These are phyloP conservation scores for Trypanosoma caninum DNA, from an alignment of 208 protist species.

Conservation along the genomic window DNA sequence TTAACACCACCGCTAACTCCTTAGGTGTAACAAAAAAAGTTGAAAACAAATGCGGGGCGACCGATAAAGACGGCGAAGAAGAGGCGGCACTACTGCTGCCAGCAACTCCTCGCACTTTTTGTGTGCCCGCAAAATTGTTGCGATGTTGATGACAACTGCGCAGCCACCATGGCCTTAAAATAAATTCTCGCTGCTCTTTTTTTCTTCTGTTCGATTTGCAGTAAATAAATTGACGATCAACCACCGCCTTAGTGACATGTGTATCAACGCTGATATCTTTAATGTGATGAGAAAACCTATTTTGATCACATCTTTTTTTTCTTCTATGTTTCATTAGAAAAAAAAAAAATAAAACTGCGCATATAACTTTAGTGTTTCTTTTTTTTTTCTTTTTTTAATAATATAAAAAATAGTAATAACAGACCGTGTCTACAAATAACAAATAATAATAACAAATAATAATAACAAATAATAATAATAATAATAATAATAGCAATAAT, in stretches of 20 bases:
- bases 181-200: too few species aligned
- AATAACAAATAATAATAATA: too few species aligned
- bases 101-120: too few species aligned
- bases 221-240: too few species aligned
- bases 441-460: background rate
- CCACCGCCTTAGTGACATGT: background rate
- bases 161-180: slow-evolving; percentile 9
- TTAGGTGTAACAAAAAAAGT: slow-evolving; percentile 22
- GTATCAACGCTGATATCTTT: background rate
- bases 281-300: background rate
- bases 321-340: too few species aligned
- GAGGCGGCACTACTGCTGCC: background rate
- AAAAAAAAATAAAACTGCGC: too few species aligned
- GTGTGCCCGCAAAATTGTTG: too few species aligned
- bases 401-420: background rate
- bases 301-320: too few species aligned
- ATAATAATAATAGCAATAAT: slow-evolving; percentile 11
- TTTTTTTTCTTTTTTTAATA: too few species aligned
- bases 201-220: too few species aligned
- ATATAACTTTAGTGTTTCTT: too few species aligned
- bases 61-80: background rate
- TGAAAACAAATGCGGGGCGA: slow-evolving; percentile 12
- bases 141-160: too few species aligned
- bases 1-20: background rate
- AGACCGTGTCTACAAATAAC: background rate